These are phyloP conservation scores for Coemansia reversa DNA, from an alignment of 192 early-diverging fungal species.

Conservation along the genomic window DNA sequence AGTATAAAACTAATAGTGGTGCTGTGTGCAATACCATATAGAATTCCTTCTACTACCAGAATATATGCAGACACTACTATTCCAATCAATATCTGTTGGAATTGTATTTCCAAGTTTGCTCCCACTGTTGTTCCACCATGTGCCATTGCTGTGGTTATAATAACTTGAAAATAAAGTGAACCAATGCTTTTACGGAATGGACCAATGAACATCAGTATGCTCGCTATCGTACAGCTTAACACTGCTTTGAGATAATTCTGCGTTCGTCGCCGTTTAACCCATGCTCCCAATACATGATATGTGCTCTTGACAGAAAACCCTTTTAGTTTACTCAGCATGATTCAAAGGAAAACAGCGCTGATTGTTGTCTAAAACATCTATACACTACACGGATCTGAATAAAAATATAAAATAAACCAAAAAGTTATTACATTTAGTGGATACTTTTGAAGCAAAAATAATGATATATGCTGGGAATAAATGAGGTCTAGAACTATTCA, in stretches of 20 bases:
- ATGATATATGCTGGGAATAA: neutral
- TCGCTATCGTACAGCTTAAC: conserved; percentile 26
- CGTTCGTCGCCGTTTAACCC: conserved; percentile 22
- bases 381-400: too few species aligned
- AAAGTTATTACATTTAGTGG: too few species aligned
- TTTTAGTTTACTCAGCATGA: neutral
- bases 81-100: conserved; percentile 32
- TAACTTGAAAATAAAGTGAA: conserved; percentile 25
- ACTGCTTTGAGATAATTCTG: conserved; percentile 46
- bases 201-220: conserved; percentile 27
- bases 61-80: conserved; percentile 24
- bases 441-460: too few species aligned
- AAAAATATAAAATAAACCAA: too few species aligned
- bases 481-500: neutral
- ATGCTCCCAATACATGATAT: neutral
- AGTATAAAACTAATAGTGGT: conserved; percentile 15
- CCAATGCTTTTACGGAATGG: conserved; percentile 25
- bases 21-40: conserved; percentile 10
- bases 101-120: conserved; percentile 41
- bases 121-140: conserved; percentile 44
- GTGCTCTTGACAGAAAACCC: neutral
- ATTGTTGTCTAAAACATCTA: too few species aligned
- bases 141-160: conserved; percentile 40
- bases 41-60: conserved; percentile 19
- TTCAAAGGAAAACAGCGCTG: neutral